Conservation (phyloP, 306 rosid genomes). For the Neltuma alba region DNA sequence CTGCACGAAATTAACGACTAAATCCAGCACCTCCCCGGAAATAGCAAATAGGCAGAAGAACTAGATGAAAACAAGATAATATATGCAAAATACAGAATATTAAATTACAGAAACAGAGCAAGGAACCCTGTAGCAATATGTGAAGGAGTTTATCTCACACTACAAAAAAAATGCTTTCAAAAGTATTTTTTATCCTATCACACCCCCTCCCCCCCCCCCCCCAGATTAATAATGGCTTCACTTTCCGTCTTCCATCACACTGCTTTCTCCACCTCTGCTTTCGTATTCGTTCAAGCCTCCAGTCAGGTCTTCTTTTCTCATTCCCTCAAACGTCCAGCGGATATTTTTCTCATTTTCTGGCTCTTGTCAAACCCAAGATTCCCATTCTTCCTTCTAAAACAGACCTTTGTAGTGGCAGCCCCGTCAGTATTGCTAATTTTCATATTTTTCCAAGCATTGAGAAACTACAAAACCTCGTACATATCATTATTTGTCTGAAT, state of each 20-base stretch:
- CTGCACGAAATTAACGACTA: too few relatives aligned
- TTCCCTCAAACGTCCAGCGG: too few relatives aligned
- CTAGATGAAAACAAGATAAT: background rate
- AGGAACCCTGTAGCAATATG: background rate
- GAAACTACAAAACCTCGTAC: background rate
- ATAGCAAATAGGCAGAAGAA: background rate
- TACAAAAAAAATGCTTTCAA: too few relatives aligned
- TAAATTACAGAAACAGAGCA: background rate
- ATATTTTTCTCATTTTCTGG: background rate
- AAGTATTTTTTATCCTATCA: too few relatives aligned
- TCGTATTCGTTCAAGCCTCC: too few relatives aligned
- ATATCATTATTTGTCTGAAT: background rate
- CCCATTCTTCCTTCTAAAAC: background rate
- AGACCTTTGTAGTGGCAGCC: background rate
- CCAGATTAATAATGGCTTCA: background rate
- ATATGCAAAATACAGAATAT: background rate
- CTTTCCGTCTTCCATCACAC: background rate
- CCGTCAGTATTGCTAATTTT: background rate
- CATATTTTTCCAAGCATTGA: background rate
- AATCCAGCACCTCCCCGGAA: too few relatives aligned
- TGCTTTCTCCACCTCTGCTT: too few relatives aligned
- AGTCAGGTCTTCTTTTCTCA: background rate
- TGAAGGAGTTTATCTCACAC: too few relatives aligned
- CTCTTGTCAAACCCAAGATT: background rate
- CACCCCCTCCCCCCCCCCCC: too few relatives aligned